These are phyloP conservation scores for Lagerstroemia speciosa DNA, from an alignment of 345 rosid genomes.

Conservation along the genomic window DNA sequence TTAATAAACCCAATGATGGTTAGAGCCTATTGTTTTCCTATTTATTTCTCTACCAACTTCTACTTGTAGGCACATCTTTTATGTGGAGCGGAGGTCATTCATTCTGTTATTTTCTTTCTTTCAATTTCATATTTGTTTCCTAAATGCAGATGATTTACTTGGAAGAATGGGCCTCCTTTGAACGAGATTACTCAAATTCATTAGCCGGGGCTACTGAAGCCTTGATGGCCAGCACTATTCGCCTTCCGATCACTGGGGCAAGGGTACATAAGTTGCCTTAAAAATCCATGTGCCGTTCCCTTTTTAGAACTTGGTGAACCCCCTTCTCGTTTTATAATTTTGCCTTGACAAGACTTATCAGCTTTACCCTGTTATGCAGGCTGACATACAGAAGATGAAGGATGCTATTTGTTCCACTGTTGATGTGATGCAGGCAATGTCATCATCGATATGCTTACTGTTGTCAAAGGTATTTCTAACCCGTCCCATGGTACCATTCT, in stretches of 20 bases:
- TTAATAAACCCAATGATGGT: background rate
- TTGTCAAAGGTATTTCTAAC: constrained; percentile 45
- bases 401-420: constrained; percentile 77
- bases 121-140: background rate
- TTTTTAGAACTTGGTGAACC: background rate
- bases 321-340: background rate
- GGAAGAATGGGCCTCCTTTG: constrained; percentile 55
- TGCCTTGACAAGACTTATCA: background rate
- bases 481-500: background rate
- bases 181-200: constrained; percentile 53
- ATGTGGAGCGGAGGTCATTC: background rate
- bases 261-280: constrained; percentile 30
- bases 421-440: constrained; percentile 88
- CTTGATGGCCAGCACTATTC: constrained; percentile 73
- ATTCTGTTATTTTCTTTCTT: background rate
- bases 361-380: constrained; percentile 35
- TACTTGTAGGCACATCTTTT: background rate
- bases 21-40: background rate
- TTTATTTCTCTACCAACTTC: background rate
- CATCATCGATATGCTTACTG: constrained; percentile 58
- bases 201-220: constrained; percentile 71
- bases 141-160: constrained; percentile 49
- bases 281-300: background rate
- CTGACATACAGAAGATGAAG: constrained; percentile 58
- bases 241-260: constrained; percentile 76